Base-by-base conservation (phyloP, 306 rosid species). In the Sphenostylis stenocarpa region DNA sequence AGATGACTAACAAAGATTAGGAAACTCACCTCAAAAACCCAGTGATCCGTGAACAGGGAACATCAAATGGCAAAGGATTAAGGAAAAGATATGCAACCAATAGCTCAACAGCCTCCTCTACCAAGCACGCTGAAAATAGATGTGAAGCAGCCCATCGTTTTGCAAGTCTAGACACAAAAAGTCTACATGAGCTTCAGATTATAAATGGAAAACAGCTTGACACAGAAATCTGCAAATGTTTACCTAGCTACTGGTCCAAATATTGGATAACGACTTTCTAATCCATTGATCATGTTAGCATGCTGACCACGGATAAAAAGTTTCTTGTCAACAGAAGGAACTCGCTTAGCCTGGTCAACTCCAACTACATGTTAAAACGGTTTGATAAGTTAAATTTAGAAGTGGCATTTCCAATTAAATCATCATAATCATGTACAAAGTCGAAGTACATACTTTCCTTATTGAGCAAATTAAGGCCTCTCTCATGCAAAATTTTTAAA, bases 81-180 rank as follows among this genome's bases (percentile, higher is more conserved):
- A 95, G 81, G 78, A 90, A 95, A 63, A 95, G 58, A 75, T 88
- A 78, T 16, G 97, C 99, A 38, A 90, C 99, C 94, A 95, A 82
- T 26, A 95, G 85, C 84, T 92, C 99, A 53, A 90, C 77, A 58
- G 93, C 97, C 83, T 92, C 99, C 85, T 90, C 99, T 77, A 65
- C 88, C 88, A 95, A 82, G 89, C 97, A 95, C 65, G 97, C 83
- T 9, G 97, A 95, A 81, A 95, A 90, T 66, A 95, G 84, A 91
- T 95, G 99, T 10, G 97, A 90, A 68, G 97, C 88, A 80, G 81
- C 90, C 97, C 99, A 95, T 79, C 96, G 85, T 82, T 95, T 95
- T 80, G 99, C 99, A 79, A 95, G 91, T 91, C 99, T 95, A 67
- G 81, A 86, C 77, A 80, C 26, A 71, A 80, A 71, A 19, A 53